Percentiles rank a stretch among this genome's conserved stretches.
These are phyloP conservation scores for Dactylella cylindrospora DNA, from an alignment of 2,329 filamentous ascomycete genomes.

Conservation along the genomic window DNA sequence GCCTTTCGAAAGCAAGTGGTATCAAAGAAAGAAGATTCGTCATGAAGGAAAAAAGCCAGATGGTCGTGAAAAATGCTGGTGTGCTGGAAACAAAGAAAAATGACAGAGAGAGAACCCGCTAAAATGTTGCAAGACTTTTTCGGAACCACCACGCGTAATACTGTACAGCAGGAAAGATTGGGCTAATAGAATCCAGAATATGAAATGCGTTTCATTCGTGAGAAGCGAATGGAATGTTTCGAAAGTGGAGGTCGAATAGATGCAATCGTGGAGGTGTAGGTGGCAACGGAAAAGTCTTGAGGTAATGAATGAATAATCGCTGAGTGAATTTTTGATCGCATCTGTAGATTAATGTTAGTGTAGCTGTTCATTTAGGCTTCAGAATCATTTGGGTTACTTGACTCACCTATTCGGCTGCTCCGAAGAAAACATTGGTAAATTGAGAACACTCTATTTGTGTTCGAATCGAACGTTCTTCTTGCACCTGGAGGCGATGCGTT, in stretches of 20 bases:
- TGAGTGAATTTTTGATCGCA: constrained; percentile 34
- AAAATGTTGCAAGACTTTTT: constrained; percentile 40
- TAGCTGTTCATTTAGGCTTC: constrained; percentile 3
- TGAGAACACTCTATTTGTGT: constrained; percentile 35
- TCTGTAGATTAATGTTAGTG: constrained; percentile 26
- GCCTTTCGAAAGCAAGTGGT: constrained; percentile 36
- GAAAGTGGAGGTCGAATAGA: constrained; percentile 23
- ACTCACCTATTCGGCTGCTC: constrained; percentile 41
- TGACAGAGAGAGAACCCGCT: constrained; percentile 36
- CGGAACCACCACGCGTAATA: constrained; percentile 44
- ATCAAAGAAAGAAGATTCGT: constrained; percentile 42
- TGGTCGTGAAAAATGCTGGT: constrained; percentile 23
- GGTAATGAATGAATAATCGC: constrained; percentile 13
- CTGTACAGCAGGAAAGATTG: too few species aligned
- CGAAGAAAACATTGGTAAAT: constrained; percentile 7
- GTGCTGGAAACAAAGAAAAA: constrained; percentile 1
- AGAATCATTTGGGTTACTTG: constrained; percentile 6
- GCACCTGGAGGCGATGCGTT: constrained; percentile 39
- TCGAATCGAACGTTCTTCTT: constrained; percentile 43
- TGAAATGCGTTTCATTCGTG: constrained; percentile 40
- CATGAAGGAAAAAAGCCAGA: constrained; percentile 18
- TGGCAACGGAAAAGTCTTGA: too few species aligned
- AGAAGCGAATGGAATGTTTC: constrained; percentile 30
- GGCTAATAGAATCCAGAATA: too few species aligned
- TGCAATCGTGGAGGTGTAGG: constrained; percentile 20